These are phyloP conservation scores for Martensiomyces pterosporus DNA, from an alignment of 192 early-diverging fungal species.

Conservation along the genomic window DNA sequence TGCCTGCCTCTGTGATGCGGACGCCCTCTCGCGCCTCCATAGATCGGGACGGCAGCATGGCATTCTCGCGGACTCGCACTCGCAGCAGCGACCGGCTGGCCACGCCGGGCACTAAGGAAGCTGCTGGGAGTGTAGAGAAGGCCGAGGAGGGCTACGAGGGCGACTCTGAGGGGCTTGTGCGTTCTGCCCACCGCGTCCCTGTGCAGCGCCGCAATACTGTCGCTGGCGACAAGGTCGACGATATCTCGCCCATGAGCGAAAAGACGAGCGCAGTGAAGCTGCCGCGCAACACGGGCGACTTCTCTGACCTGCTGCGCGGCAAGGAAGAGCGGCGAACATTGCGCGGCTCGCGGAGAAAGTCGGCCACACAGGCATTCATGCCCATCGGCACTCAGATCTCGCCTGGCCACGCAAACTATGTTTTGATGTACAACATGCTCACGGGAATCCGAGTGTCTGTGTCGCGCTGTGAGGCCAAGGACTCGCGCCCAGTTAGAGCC, in stretches of 20 bases:
- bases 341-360: conserved; percentile 39
- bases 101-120: conserved; percentile 1
- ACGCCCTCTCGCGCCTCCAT: conserved; percentile 3
- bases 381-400: conserved; percentile 78
- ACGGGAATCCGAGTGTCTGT: conserved; percentile 92
- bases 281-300: conserved; percentile 46
- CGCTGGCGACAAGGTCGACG: conserved; percentile 41
- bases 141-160: conserved; percentile 45
- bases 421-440: conserved; percentile 98
- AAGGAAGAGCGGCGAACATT: conserved; percentile 31
- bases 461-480: conserved; percentile 83
- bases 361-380: conserved; percentile 18
- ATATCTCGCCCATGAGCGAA: conserved; percentile 1
- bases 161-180: conserved; percentile 33
- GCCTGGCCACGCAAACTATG: conserved; percentile 93
- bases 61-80: conserved; percentile 3
- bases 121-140: conserved; percentile 7
- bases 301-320: conserved; percentile 12
- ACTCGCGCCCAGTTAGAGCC: conserved; percentile 60
- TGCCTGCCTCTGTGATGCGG: background rate
- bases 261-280: conserved; percentile 17
- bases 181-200: conserved; percentile 11
- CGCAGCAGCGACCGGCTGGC: conserved; percentile 23
- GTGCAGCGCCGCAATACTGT: conserved; percentile 50
- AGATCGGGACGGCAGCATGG: background rate